Evolutionary conservation across 1,284 basidiomycete species (phyloP), one percentile per base, ranked within the genome.

Genomic region (Trichosporon ovoides): DNA sequence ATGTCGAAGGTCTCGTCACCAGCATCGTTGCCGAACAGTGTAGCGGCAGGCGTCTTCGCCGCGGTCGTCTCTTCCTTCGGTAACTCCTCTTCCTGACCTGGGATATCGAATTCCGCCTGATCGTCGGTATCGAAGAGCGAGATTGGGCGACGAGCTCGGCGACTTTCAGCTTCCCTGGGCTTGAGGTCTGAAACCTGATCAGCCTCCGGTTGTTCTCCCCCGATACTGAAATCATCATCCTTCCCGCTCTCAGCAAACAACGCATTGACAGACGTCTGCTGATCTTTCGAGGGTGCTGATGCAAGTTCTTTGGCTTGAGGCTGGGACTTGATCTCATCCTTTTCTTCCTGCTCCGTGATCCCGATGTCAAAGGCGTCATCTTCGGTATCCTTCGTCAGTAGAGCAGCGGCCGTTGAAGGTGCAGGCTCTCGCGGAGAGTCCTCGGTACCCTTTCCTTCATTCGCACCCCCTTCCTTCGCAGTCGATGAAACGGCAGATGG

Each of bases 1-100:
- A 63, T 60, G 51, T 63, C 54, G 14, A 63, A 58, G 18, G 46
- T 57, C 3, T 20, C 38, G 10, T 56, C 53, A 5, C 55, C 56
- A n/a, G n/a, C n/a, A n/a, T n/a, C n/a, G n/a, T n/a, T n/a, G n/a
- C n/a, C n/a, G n/a, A n/a, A n/a, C n/a, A n/a, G n/a, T n/a, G n/a
- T n/a, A n/a, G 24, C 14, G n/a, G 43, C 43, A 3, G 14, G 13
- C 24, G 22, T 24, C 43, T 48, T 48, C 3, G 11, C 16, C 22
- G 14, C 24, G 20, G 50, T 9, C 19, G 31, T 13, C 28, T 35
- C 49, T 35, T 19, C 14, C 14, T 31, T 31, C 16, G 40, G 40
- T 24, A 22, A 28, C 13, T 35, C 50, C 7, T 35, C 36, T 19
- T 49, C 34, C 31, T 40, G 24, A 14, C 36, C 33, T 1, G 56